phyloP scores from a whole-genome alignment of 1,139 yeast genomes.

The Hyphopichia pseudoburtonii region DNA sequence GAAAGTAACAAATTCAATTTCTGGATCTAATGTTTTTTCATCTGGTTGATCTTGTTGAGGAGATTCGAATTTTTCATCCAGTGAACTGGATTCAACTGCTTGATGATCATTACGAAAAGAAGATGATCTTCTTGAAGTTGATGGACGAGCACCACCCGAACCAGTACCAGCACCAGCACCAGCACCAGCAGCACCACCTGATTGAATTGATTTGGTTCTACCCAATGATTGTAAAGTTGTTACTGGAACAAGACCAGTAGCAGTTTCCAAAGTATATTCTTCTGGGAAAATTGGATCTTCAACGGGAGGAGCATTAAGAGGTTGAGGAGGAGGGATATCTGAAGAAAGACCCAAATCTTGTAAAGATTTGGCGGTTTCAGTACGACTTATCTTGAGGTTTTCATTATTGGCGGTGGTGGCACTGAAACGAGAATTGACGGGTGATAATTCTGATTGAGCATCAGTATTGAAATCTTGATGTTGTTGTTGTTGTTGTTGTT shows the following conservation, averaged over 20 bases:
- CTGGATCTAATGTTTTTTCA: slow-evolving; percentile 49
- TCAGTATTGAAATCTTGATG: slow-evolving; percentile 27
- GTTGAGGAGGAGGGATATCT: slow-evolving; percentile 53
- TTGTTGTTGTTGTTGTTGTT: slow-evolving; percentile 1
- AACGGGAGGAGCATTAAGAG: slow-evolving; percentile 57
- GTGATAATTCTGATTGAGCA: slow-evolving; percentile 42
- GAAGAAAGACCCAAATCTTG: slow-evolving; percentile 59
- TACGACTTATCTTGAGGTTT: slow-evolving; percentile 21
- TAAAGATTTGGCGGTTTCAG: slow-evolving; percentile 72
- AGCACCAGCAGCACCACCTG: slow-evolving; percentile 13
- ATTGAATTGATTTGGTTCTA: slow-evolving; percentile 44
- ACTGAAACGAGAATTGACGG: slow-evolving; percentile 7
- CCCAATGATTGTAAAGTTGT: slow-evolving; percentile 69
- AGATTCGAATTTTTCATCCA: slow-evolving; percentile 10
- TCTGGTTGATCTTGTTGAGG: slow-evolving; percentile 12
- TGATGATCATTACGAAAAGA: neutral
- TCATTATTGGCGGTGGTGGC: slow-evolving; percentile 6
- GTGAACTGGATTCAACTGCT: slow-evolving; percentile 2
- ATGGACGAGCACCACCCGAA: neutral
- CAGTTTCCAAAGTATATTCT: slow-evolving; percentile 84
- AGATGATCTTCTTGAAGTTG: neutral
- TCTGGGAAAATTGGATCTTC: slow-evolving; percentile 80
- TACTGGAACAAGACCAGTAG: slow-evolving; percentile 82
- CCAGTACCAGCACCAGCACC: slow-evolving; percentile 14
- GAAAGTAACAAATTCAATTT: slow-evolving; percentile 80